Evolutionary conservation across 306 rosid genomes (phyloP).

Genomic region (Citrullus mucosospermus): DNA sequence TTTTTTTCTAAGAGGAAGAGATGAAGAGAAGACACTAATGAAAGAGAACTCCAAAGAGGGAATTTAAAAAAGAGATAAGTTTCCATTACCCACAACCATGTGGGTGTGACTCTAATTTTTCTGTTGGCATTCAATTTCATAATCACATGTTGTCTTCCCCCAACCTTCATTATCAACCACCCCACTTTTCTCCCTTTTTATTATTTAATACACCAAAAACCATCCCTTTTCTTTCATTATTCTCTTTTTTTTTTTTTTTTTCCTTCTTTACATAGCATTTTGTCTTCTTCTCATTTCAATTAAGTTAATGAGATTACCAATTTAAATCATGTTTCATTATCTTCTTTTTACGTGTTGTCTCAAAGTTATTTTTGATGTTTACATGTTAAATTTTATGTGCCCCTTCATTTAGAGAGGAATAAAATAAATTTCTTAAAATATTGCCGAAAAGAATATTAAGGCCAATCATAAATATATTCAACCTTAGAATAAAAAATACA

Average conservation of each 20-base stretch:
- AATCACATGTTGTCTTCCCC: background rate
- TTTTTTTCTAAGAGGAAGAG: no score
- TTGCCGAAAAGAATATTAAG: background rate
- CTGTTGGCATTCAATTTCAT: background rate
- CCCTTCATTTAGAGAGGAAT: no score
- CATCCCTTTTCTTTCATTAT: background rate
- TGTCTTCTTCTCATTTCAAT: background rate
- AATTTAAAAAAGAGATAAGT: background rate
- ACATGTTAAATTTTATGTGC: no score
- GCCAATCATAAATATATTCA: background rate
- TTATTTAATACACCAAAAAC: background rate
- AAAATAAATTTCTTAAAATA: no score
- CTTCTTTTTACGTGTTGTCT: no score
- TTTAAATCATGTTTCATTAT: background rate
- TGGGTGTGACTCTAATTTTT: slow-evolving; percentile 1
- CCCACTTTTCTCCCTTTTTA: background rate
- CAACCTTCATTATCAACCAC: background rate
- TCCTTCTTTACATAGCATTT: background rate
- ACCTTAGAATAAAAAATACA: background rate
- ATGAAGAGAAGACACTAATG: background rate
- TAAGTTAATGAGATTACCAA: background rate
- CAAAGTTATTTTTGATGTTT: background rate
- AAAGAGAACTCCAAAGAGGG: background rate
- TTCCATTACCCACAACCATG: slow-evolving; percentile 3
- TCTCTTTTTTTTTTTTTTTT: background rate